A percentile compares a stretch with the other conserved stretches of the same genome.
phyloP scores from a whole-genome alignment of 139 green algal genomes.

The Gonium pectorale region DNA sequence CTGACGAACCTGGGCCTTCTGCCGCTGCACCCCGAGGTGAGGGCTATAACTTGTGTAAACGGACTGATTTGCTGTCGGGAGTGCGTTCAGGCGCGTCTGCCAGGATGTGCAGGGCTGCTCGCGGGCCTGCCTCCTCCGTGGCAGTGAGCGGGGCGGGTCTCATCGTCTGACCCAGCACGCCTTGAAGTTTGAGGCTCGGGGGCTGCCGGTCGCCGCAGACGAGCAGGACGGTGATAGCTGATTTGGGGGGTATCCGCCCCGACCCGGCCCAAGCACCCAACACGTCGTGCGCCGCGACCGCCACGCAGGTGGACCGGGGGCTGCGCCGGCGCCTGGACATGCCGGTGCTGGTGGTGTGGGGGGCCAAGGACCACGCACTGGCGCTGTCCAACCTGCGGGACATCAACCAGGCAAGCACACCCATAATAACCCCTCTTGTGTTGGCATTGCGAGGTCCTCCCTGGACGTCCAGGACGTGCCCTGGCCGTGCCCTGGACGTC shows the following conservation, averaged over 20 bases:
- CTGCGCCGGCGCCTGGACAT: conserved; percentile 37
- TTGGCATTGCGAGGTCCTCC: background rate
- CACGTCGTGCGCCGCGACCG: background rate
- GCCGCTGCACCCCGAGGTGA: background rate
- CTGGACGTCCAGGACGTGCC: background rate
- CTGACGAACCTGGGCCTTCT: background rate
- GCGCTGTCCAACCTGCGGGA: conserved; percentile 35
- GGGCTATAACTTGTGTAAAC: too few relatives aligned
- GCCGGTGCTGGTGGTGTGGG: conserved; percentile 60
- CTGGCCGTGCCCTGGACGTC: background rate
- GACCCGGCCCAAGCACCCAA: too few relatives aligned
- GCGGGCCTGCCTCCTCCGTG: too few relatives aligned
- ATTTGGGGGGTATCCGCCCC: too few relatives aligned
- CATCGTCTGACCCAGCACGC: too few relatives aligned
- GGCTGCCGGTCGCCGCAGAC: too few relatives aligned
- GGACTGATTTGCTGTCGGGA: too few relatives aligned
- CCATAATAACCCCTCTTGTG: background rate
- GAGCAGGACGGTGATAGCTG: too few relatives aligned
- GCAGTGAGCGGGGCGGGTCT: too few relatives aligned
- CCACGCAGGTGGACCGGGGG: background rate
- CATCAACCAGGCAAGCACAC: background rate
- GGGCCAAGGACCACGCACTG: conserved; percentile 58
- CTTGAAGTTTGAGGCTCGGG: too few relatives aligned
- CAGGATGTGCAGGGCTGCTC: too few relatives aligned
- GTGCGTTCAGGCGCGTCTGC: too few relatives aligned